These are phyloP conservation scores for Clarireedia paspali DNA, from an alignment of 2,329 filamentous ascomycete species.

Conservation along the genomic window DNA sequence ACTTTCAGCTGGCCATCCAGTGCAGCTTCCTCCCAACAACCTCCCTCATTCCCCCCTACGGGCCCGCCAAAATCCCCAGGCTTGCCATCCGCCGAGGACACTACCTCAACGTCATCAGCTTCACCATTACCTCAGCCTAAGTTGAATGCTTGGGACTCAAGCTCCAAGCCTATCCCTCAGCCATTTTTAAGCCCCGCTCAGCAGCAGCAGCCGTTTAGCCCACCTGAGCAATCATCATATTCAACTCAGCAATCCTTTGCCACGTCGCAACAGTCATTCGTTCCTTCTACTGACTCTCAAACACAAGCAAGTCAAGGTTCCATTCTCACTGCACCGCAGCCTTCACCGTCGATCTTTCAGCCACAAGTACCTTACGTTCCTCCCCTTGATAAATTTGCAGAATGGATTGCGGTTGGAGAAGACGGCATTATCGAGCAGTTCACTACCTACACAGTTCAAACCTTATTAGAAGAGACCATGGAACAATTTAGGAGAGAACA, in stretches of 20 bases:
- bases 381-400: conserved; percentile 12
- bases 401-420: conserved; percentile 25
- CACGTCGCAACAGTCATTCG: not conserved
- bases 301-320: not conserved
- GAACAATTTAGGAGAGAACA: conserved; percentile 15
- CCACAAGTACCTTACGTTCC: not conserved
- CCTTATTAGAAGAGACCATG: conserved; percentile 16
- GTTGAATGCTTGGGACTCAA: not conserved
- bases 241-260: too few relatives aligned
- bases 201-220: not conserved
- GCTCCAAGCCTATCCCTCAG: not conserved
- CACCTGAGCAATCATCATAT: too few relatives aligned
- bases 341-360: not conserved
- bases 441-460: conserved; percentile 18
- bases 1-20: conserved; percentile 4
- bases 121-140: not conserved
- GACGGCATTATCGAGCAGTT: conserved; percentile 30
- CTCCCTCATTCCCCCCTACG: not conserved
- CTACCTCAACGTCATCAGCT: not conserved
- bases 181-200: not conserved
- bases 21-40: not conserved
- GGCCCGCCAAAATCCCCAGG: not conserved
- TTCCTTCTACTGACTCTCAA: not conserved
- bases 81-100: not conserved
- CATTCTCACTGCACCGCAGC: not conserved